phyloP scores from a whole-genome alignment of 1,284 basidiomycete species.

The Moniliella sp. region DNA sequence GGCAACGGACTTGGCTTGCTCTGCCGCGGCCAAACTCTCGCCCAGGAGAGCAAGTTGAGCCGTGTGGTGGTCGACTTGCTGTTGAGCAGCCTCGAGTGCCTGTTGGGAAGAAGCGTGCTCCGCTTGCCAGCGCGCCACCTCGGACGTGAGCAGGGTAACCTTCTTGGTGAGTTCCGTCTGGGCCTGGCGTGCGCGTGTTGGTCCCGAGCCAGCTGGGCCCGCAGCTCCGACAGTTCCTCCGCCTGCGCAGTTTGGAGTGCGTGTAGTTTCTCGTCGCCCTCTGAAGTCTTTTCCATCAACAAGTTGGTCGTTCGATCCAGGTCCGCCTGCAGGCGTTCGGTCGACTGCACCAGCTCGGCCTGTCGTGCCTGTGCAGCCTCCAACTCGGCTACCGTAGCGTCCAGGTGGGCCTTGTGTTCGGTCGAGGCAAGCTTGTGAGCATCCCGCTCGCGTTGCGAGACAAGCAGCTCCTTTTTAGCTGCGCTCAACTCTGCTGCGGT shows the following conservation, averaged over 20 bases:
- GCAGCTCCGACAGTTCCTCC: conserved; percentile 53
- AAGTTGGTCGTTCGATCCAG: conserved; percentile 38
- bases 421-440: conserved; percentile 38
- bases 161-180: too few species aligned
- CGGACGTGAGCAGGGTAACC: too few species aligned
- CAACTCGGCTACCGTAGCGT: too few species aligned
- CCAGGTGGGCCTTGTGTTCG: conserved; percentile 48
- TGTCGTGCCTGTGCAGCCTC: conserved; percentile 34
- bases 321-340: conserved; percentile 31
- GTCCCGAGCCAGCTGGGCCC: conserved; percentile 40
- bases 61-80: too few species aligned
- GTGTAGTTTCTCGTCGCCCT: conserved; percentile 61
- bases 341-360: conserved; percentile 8
- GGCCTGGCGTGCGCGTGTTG: conserved; percentile 45
- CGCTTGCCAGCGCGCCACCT: too few species aligned
- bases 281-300: conserved; percentile 62
- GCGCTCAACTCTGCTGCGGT: too few species aligned
- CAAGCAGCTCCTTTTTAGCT: conserved; percentile 47
- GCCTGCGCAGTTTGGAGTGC: conserved; percentile 74
- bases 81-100: too few species aligned
- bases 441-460: too few species aligned
- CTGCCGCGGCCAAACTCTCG: too few species aligned
- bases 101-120: too few species aligned
- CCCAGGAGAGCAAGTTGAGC: too few species aligned
- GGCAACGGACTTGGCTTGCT: conserved; percentile 59